Base-by-base conservation (phyloP, 1,139 yeast species). In the Scheffersomyces illinoinensis region DNA sequence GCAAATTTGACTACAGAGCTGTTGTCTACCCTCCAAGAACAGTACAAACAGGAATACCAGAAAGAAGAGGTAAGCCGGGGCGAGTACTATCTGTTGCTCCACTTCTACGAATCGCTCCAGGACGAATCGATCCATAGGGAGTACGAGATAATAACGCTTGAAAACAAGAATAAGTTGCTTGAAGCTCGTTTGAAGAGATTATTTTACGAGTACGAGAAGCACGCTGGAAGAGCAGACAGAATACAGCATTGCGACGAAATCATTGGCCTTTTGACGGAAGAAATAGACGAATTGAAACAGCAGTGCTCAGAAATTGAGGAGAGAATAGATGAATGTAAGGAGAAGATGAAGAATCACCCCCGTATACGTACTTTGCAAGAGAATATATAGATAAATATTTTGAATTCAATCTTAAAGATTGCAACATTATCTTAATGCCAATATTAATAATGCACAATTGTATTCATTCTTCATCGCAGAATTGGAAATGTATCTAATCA, bases 121-220 rank as follows among this genome's bases (percentile, higher is more conserved):
- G 58, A 65, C 39, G 61, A 63, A 52, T 56, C 61, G 53, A 65
- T 62, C 20, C 62, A 64, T 47, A 67, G 66, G 57, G 70, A 67
- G 58, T 63, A 64, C 58, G 55, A 57, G 54, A 47, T 66, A 18
- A 60, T 54, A 8, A 55, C 66, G 4, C 56, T 67, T 17, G 57
- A 60, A 12, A 60, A 58, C 59, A 66, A 66, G 55, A 58, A 64
- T 52, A 50, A 54, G 47, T 62, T 66, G 54, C 55, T 64, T 26
- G 55, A 57, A 5, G 57, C 54, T 10, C 53, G 61, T 24, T 55
- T 63, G 54, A 57, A 61, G 17, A 54, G 51, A 21, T 62, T 58
- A 24, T 54, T 56, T 43, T 21, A 55, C 43, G 52, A 50, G 39
- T 57, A 43, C 52, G 55, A 59, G 18, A 56, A 59, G 33, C 53